Percentiles rank a stretch among this genome's conserved stretches.
These are phyloP conservation scores for Candida sojae DNA, from an alignment of 1,139 yeast species.

Conservation along the genomic window DNA sequence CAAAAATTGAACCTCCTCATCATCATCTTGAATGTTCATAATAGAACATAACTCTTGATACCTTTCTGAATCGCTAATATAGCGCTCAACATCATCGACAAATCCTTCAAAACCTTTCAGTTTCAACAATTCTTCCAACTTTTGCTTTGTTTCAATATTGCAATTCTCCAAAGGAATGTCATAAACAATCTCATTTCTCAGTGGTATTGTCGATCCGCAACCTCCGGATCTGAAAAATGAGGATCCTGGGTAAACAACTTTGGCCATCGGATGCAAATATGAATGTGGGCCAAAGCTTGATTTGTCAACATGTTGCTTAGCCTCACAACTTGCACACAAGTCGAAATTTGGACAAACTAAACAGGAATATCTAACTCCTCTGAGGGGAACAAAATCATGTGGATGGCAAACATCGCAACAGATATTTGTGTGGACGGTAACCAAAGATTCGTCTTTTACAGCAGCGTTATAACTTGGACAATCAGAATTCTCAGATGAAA, in stretches of 20 bases:
- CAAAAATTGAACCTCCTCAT: constrained; percentile 24
- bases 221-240: constrained; percentile 5
- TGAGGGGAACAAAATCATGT: constrained; percentile 30
- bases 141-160: constrained; percentile 19
- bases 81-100: constrained; percentile 22
- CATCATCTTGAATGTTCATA: constrained; percentile 15
- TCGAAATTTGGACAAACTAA: constrained; percentile 57
- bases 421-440: constrained; percentile 21
- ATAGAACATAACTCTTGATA: constrained; percentile 21
- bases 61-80: constrained; percentile 26
- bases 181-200: constrained; percentile 18
- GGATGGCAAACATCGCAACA: constrained; percentile 48
- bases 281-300: constrained; percentile 23
- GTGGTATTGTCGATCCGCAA: not conserved
- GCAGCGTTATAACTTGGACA: not conserved
- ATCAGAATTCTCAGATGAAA: not conserved
- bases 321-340: constrained; percentile 54
- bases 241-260: constrained; percentile 23
- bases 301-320: constrained; percentile 17
- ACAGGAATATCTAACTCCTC: constrained; percentile 57
- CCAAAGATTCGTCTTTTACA: not conserved
- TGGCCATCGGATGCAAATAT: constrained; percentile 34
- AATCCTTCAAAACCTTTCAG: constrained; percentile 23
- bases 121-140: constrained; percentile 20
- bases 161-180: constrained; percentile 32